phyloP scores from a whole-genome alignment of 1,284 basidiomycete species.

The Leccinum pseudoinsigne region DNA sequence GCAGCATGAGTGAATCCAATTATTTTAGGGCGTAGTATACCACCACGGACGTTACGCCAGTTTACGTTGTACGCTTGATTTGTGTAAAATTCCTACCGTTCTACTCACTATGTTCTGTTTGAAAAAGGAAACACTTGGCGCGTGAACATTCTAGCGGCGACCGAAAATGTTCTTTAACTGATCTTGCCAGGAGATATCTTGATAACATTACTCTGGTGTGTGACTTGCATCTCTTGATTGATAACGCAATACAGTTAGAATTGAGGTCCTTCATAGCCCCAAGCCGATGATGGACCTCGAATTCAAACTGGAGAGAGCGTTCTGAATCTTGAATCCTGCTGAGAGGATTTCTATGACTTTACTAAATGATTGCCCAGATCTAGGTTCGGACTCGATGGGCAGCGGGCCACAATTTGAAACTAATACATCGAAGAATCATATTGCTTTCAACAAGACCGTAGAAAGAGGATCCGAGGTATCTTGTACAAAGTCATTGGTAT shows the following conservation, averaged over 20 bases:
- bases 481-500: no score
- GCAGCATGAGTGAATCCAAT: not conserved
- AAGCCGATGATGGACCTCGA: not conserved
- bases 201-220: not conserved
- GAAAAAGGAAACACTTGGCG: no score
- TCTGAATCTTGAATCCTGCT: not conserved
- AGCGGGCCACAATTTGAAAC: not conserved
- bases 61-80: not conserved
- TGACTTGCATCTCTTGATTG: not conserved
- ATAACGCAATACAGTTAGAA: not conserved
- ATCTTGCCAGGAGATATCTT: not conserved
- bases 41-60: not conserved
- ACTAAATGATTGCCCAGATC: not conserved
- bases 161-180: not conserved
- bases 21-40: not conserved
- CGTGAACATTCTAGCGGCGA: no score
- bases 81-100: not conserved
- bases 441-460: not conserved
- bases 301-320: not conserved
- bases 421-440: not conserved
- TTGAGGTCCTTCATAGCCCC: not conserved
- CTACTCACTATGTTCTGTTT: not conserved
- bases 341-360: not conserved
- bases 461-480: not conserved
- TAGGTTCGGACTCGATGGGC: not conserved